phyloP scores from a whole-genome alignment of 2,329 filamentous ascomycete species.

The Ophiocordyceps polyrhachis-furcata region DNA sequence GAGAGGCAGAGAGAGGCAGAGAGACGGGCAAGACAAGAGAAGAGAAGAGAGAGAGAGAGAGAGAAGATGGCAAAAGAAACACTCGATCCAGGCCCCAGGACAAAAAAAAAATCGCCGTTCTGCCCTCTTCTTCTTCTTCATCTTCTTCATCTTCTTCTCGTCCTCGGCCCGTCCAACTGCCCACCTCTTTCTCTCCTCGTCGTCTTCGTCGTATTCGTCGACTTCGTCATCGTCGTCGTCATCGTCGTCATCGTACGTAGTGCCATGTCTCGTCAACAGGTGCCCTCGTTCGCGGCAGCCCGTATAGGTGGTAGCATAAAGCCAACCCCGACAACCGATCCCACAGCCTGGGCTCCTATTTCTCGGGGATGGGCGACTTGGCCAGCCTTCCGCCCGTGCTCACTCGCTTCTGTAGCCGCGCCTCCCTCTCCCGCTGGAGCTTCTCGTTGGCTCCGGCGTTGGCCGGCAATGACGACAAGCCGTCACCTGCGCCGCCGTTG shows the following conservation, averaged over 20 bases:
- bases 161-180: not conserved
- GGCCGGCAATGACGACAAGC: slow-evolving; percentile 39
- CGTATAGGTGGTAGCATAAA: slow-evolving; percentile 17
- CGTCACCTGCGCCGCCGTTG: slow-evolving; percentile 32
- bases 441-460: slow-evolving; percentile 25
- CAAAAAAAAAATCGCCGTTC: not conserved
- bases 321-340: slow-evolving; percentile 18
- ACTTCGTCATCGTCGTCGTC: not conserved
- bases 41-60: not conserved
- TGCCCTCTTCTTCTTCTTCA: too few relatives aligned
- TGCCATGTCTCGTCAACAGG: slow-evolving; percentile 4
- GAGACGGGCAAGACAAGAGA: too few relatives aligned
- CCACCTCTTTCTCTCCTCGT: not conserved
- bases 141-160: too few relatives aligned
- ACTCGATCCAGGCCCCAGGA: too few relatives aligned
- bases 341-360: slow-evolving; percentile 28
- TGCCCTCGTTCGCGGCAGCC: slow-evolving; percentile 7
- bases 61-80: not conserved
- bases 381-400: slow-evolving; percentile 59
- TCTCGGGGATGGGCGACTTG: slow-evolving; percentile 43
- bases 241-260: slow-evolving; percentile 2
- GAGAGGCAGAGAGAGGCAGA: not conserved
- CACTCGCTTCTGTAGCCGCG: slow-evolving; percentile 57
- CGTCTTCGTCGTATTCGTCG: not conserved
- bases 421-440: slow-evolving; percentile 43